phyloP scores from a whole-genome alignment of 2,329 filamentous ascomycete genomes.

The Phialocephala sp. region DNA sequence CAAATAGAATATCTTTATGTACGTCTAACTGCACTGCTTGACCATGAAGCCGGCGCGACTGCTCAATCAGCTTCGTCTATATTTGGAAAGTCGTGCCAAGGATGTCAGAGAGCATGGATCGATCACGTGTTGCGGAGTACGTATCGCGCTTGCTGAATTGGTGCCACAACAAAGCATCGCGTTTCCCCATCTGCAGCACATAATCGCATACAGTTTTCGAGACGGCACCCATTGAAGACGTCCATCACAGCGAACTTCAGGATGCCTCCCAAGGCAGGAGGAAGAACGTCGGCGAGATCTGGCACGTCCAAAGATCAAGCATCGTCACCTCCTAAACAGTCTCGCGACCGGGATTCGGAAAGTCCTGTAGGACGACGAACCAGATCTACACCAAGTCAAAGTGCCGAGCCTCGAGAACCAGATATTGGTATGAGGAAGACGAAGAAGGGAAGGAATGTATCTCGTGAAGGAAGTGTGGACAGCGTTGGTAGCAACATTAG shows the following conservation, averaged over 20 bases:
- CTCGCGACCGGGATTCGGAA: conserved; percentile 23
- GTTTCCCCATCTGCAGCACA: conserved; percentile 1
- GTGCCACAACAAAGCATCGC: conserved; percentile 3
- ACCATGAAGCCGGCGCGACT: not conserved
- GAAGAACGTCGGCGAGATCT: conserved; percentile 33
- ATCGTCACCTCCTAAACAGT: conserved; percentile 37
- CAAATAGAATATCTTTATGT: not conserved
- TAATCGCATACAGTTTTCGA: not conserved
- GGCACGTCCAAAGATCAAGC: conserved; percentile 32
- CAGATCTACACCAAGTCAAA: conserved; percentile 47
- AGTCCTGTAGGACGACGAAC: conserved; percentile 32
- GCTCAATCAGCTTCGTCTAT: not conserved
- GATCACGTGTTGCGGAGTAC: conserved; percentile 13
- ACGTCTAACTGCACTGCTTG: not conserved
- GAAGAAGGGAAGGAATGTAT: conserved; percentile 12
- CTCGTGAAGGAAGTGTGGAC: conserved; percentile 35
- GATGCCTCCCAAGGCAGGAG: conserved; percentile 18
- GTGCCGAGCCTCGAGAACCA: conserved; percentile 42
- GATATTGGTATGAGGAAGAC: conserved; percentile 20
- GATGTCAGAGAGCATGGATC: not conserved
- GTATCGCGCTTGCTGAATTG: not conserved
- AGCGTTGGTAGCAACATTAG: conserved; percentile 34
- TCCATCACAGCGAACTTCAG: not conserved
- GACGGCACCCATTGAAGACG: conserved; percentile 10
- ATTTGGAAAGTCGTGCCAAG: not conserved